Percentiles rank a stretch among this genome's conserved stretches.
These are phyloP conservation scores for Hemisphaericaspora xylofermentans DNA, from an alignment of 1,139 yeast genomes.

Conservation along the genomic window DNA sequence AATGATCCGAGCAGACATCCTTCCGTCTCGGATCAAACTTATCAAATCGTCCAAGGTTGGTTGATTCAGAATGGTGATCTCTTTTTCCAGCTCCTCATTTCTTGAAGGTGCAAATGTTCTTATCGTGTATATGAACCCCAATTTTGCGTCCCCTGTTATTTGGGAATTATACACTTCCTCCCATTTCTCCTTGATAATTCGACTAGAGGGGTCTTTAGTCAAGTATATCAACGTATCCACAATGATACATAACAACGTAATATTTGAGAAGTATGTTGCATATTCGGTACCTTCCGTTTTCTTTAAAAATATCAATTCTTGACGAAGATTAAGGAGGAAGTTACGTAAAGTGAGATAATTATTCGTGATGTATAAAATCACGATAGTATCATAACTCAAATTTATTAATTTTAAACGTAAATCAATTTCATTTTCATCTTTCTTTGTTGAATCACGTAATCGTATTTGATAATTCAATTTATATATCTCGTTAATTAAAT, in stretches of 20 bases:
- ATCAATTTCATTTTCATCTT: constrained; percentile 6
- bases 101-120: constrained; percentile 18
- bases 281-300: constrained; percentile 8
- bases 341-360: constrained; percentile 30
- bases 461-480: constrained; percentile 41
- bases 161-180: constrained; percentile 5
- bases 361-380: constrained; percentile 31
- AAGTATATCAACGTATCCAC: constrained; percentile 15
- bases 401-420: constrained; percentile 22
- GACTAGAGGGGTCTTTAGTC: constrained; percentile 2
- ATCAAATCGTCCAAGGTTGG: constrained; percentile 14
- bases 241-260: constrained; percentile 21
- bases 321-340: constrained; percentile 24
- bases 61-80: constrained; percentile 5
- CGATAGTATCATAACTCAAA: constrained; percentile 35
- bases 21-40: constrained; percentile 18
- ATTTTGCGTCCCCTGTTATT: constrained; percentile 6
- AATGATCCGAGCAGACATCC: constrained; percentile 28
- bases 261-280: constrained; percentile 19
- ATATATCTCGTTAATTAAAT: constrained; percentile 39
- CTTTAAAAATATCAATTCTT: constrained; percentile 14
- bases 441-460: constrained; percentile 15
- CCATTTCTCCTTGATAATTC: constrained; percentile 9
- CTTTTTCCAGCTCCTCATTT: constrained; percentile 5
- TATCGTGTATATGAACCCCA: constrained; percentile 15